Evolutionary conservation across 2,329 filamentous ascomycete species (phyloP).

Genomic region (Knufia petricola): DNA sequence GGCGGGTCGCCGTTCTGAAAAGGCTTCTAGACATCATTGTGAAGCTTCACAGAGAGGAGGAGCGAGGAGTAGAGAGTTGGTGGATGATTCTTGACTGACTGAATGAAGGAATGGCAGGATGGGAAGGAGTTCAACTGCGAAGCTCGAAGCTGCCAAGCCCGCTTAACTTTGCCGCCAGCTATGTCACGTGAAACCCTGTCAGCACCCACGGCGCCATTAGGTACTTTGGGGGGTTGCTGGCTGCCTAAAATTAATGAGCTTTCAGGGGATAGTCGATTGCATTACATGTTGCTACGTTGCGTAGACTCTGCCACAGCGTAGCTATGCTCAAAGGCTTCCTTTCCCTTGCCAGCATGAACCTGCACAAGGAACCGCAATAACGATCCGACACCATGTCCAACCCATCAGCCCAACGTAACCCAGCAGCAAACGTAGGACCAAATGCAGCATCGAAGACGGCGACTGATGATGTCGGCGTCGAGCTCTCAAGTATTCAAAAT

Average conservation of each 20-base stretch:
- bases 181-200: no score
- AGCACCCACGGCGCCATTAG: not conserved
- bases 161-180: not conserved
- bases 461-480: conserved; percentile 21
- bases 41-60: conserved; percentile 20
- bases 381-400: not conserved
- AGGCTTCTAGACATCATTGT: conserved; percentile 92
- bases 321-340: no score
- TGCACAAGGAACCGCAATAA: not conserved
- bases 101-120: conserved; percentile 11
- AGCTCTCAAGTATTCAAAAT: conserved; percentile 22
- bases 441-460: conserved; percentile 16
- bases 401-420: not conserved
- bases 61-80: conserved; percentile 28
- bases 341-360: conserved; percentile 1
- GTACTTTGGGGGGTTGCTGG: not conserved
- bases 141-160: not conserved
- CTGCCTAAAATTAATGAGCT: no score
- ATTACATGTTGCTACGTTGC: no score
- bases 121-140: no score
- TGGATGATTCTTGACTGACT: conserved; percentile 26
- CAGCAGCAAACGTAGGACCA: conserved; percentile 13
- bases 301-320: no score
- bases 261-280: not conserved
- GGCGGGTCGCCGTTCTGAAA: conserved; percentile 91